A percentile compares a stretch with the other conserved stretches of the same genome.
These are phyloP conservation scores for Azolla pinnata DNA, from an alignment of 75 land plant species.

Conservation along the genomic window DNA sequence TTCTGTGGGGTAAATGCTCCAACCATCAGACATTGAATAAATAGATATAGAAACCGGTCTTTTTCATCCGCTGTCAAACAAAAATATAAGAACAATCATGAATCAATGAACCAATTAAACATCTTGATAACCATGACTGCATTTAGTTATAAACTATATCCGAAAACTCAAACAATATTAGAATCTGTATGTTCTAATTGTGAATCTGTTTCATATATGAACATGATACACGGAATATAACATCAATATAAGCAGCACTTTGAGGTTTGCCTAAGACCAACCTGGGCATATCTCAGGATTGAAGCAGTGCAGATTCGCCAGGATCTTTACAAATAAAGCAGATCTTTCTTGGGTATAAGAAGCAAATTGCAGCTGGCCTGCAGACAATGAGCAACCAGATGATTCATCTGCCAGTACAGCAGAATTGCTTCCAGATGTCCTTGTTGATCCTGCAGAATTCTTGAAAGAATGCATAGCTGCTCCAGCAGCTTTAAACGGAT, in stretches of 20 bases:
- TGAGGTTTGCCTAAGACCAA: slow-evolving; percentile 13
- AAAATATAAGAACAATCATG: not conserved
- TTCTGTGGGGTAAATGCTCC: slow-evolving; percentile 30
- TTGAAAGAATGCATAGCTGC: slow-evolving; percentile 43
- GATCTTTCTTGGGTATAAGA: slow-evolving; percentile 66
- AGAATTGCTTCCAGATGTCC: slow-evolving; percentile 12
- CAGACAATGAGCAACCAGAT: slow-evolving; percentile 26
- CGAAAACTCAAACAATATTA: too few species aligned
- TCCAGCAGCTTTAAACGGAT: slow-evolving; percentile 73
- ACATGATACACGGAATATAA: not conserved
- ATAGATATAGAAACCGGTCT: slow-evolving; percentile 54
- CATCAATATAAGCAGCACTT: too few species aligned
- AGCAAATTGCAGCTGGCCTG: slow-evolving; percentile 25
- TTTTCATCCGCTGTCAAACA: slow-evolving; percentile 66
- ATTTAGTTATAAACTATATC: too few species aligned
- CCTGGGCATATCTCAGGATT: slow-evolving; percentile 87
- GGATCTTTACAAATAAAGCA: slow-evolving; percentile 77
- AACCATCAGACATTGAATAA: slow-evolving; percentile 33
- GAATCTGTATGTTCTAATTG: too few species aligned
- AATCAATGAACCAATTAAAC: not conserved
- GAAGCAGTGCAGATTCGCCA: slow-evolving; percentile 90
- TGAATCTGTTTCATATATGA: too few species aligned
- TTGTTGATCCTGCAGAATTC: slow-evolving; percentile 11
- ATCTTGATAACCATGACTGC: not conserved
- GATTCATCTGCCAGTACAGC: slow-evolving; percentile 20